Base-by-base conservation (phyloP, 768 basidiomycete species). In the Roridomyces roridus region DNA sequence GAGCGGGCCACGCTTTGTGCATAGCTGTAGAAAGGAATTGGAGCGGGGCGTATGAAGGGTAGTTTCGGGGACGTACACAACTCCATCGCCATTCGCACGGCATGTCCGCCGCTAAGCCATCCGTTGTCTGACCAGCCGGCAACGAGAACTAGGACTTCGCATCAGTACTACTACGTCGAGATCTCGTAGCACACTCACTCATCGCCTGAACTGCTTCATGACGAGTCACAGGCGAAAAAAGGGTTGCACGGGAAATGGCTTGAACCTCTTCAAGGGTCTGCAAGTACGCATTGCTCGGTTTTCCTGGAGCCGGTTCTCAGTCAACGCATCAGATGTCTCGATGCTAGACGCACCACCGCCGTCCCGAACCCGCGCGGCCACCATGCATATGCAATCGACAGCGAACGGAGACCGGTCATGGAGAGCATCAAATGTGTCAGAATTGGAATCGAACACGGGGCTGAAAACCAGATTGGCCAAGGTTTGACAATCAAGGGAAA, bases 21-120 rank as follows among this genome's bases (percentile, higher is more conserved):
- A 96, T 85, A 20, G 91, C 91, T 93, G 65, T 34, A 56, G 43
- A 17, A 42, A 23, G 26, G 17, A 25, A 37, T 51, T 14, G 41
- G 39, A 44, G 34, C 49, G 40, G 35, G 36, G 26, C 18, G 17
- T 24, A 7, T 31, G 31, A 17, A 31, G 23, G n/a, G 34, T 46
- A 6, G 26, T 61, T 34, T 15, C 36, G 55, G 39, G 23, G 49
- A 72, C 86, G 70, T 68, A 92, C 92, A 94, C 48, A 96, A 78
- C 68, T 98, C 96, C 80, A 97, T 87, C 36, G 93, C 95, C 92
- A 98, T 95, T 46, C 95, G 84, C 9, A 97, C 94, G n/a, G 96
- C 96, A 73, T 97, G 96, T 10, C 92, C 94, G 10, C 93, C 92
- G 63, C 90, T 94, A 31, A 97, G 71, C 94, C 94, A 96, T n/a